Conservation (phyloP, 768 basidiomycete species). For the Pulveroboletus sp. region DNA sequence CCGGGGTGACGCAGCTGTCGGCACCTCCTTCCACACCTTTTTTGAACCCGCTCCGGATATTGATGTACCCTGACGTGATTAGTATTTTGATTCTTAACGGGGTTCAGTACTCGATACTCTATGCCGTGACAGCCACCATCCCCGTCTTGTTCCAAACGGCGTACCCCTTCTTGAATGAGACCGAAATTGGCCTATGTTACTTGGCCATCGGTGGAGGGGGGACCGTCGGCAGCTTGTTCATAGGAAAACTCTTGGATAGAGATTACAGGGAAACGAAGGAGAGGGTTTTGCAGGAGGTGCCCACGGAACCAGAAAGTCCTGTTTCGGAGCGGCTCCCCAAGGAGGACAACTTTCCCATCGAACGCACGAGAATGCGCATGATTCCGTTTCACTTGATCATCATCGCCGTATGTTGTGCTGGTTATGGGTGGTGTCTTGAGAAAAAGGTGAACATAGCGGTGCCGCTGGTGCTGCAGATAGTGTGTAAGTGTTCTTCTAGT, state of each 20-base stretch:
- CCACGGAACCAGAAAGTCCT: slow-evolving; percentile 22
- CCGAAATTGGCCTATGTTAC: slow-evolving; percentile 72
- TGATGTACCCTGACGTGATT: slow-evolving; percentile 37
- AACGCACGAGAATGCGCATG: slow-evolving; percentile 50
- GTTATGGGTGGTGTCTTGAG: slow-evolving; percentile 64
- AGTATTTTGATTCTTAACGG: slow-evolving; percentile 50
- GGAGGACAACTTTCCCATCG: too few relatives aligned
- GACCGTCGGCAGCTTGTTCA: slow-evolving; percentile 51
- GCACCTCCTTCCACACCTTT: slow-evolving; percentile 24
- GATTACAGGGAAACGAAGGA: slow-evolving; percentile 33
- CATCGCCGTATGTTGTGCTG: slow-evolving; percentile 40
- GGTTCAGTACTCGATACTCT: slow-evolving; percentile 51
- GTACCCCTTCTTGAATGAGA: slow-evolving; percentile 49
- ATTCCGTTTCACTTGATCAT: slow-evolving; percentile 42
- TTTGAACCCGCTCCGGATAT: slow-evolving; percentile 37
- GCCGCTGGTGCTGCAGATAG: slow-evolving; percentile 48
- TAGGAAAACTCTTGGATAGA: slow-evolving; percentile 60
- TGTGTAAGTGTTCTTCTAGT: slow-evolving; percentile 11
- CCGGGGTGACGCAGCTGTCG: not conserved
- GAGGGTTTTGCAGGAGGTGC: slow-evolving; percentile 9
- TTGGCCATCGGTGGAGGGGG: slow-evolving; percentile 74
- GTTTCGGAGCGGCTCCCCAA: slow-evolving; percentile 21
- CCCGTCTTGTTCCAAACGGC: slow-evolving; percentile 48
- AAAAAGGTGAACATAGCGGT: slow-evolving; percentile 46
- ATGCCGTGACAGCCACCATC: slow-evolving; percentile 43